These are phyloP conservation scores for Chlorella sp. DNA, from an alignment of 139 green algal species.

Conservation along the genomic window DNA sequence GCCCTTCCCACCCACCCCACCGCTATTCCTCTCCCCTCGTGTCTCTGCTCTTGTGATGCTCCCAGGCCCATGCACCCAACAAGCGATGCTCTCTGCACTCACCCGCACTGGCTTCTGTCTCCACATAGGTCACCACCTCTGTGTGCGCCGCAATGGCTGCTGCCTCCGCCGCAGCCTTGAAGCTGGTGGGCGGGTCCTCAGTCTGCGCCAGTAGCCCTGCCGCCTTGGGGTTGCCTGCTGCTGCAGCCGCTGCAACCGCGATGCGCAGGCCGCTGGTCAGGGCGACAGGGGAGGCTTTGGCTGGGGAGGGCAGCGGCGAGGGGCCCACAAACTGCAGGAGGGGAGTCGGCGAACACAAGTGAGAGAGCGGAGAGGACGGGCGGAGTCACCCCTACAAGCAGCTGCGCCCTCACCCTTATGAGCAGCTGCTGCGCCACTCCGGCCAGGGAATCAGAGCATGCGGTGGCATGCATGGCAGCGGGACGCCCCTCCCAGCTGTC, in stretches of 20 bases:
- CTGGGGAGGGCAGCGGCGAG: slow-evolving; percentile 45
- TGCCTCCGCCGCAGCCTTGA: background rate
- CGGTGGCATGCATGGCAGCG: too few relatives aligned
- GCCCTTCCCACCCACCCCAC: too few relatives aligned
- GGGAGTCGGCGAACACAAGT: background rate
- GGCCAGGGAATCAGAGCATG: too few relatives aligned
- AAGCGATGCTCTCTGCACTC: background rate
- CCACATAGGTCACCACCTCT: slow-evolving; percentile 20
- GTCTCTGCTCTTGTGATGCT: too few relatives aligned
- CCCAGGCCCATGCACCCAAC: too few relatives aligned
- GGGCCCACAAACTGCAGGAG: slow-evolving; percentile 42
- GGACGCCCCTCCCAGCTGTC: too few relatives aligned
- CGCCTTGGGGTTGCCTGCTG: too few relatives aligned
- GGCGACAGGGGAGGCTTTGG: slow-evolving; percentile 20
- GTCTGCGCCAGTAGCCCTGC: slow-evolving; percentile 29
- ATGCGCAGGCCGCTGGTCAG: too few relatives aligned
- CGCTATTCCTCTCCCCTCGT: too few relatives aligned
- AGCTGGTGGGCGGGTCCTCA: slow-evolving; percentile 20
- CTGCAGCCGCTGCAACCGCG: too few relatives aligned
- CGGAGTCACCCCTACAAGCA: background rate
- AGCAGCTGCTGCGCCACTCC: too few relatives aligned
- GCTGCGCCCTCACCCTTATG: too few relatives aligned
- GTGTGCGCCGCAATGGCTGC: background rate
- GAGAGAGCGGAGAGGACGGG: background rate
- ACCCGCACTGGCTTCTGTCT: slow-evolving; percentile 25